These are phyloP conservation scores for Phaseolus lunatus DNA, from an alignment of 306 rosid species.

Conservation along the genomic window DNA sequence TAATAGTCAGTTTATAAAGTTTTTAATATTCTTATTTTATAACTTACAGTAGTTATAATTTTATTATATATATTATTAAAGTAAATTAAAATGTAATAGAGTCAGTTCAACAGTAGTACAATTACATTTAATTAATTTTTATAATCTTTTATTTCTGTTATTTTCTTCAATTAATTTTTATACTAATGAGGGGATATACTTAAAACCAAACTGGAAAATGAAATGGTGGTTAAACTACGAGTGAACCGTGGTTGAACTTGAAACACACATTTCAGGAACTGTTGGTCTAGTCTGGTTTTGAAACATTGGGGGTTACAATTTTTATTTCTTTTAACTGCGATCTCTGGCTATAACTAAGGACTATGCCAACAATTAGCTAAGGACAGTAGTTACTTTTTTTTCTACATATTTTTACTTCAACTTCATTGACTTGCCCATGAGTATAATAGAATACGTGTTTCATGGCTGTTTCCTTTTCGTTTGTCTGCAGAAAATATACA, in stretches of 20 bases:
- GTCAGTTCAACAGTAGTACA: too few species aligned
- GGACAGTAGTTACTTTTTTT: background rate
- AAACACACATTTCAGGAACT: background rate
- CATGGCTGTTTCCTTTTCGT: constrained; percentile 26
- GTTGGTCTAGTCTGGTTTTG: background rate
- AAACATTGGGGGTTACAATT: background rate
- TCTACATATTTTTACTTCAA: background rate
- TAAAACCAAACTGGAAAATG: background rate
- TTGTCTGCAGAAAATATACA: constrained; percentile 85
- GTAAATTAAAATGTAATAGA: too few species aligned
- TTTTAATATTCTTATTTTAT: too few species aligned
- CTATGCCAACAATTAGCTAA: background rate
- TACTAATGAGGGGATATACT: too few species aligned
- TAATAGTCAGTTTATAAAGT: too few species aligned
- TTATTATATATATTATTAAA: too few species aligned
- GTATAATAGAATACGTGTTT: constrained; percentile 19
- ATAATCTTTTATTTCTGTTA: too few species aligned
- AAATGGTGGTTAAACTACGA: background rate
- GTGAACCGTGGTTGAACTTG: background rate
- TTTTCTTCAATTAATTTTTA: too few species aligned
- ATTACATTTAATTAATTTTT: too few species aligned
- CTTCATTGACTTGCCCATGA: background rate
- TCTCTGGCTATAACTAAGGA: background rate
- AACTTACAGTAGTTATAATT: too few species aligned
- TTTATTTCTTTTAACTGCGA: background rate